Base-by-base conservation (phyloP, 1,139 yeast genomes). In the Scheffersomyces insectosa region DNA sequence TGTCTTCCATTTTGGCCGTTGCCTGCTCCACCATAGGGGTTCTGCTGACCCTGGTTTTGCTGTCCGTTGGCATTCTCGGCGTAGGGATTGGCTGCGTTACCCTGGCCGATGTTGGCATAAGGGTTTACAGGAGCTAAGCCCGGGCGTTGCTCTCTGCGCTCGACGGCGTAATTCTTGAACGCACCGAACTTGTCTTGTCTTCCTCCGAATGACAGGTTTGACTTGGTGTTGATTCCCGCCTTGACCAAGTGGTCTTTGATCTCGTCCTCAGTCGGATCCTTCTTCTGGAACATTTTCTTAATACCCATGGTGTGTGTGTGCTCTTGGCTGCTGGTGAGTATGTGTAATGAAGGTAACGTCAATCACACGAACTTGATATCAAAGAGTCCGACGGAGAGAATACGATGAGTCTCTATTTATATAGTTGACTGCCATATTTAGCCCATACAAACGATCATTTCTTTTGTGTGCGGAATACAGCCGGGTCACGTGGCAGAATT, bases 151-250 rank as follows among this genome's bases (percentile, higher is more conserved):
- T 56, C 46, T 55, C 69, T 66, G 39, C 71, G 56, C 39, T 80
- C 81, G 49, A 75, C 77, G 11, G 88, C 86, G 62, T 77, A 82
- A 44, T 72, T 72, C 36, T 75, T 75, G 58, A 84, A 85, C 3
- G 89, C 90, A 8, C 84, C 80, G 60, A 85, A 85, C 54, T 81
- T 80, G 52, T 75, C 80, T 50, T 70, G 74, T 52, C 77, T 71
- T 45, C 54, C 27, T 52, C 47, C 31, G 53, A 56, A 29, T 52
- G 56, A 55, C 25, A 20, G 25, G 16, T 45, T 43, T 6, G 64
- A 57, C 55, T 66, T 81, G 38, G 82, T 77, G 10, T 79, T 55
- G 35, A 84, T 72, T 4, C 89, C 89, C 28, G 75, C 62, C 31
- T 70, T 70, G 50, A 71, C 70, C 57, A 85, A 65, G 36, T 72